These are phyloP conservation scores for Zoysia japonica DNA, from an alignment of 176 grass and related monocot genomes.

Conservation along the genomic window DNA sequence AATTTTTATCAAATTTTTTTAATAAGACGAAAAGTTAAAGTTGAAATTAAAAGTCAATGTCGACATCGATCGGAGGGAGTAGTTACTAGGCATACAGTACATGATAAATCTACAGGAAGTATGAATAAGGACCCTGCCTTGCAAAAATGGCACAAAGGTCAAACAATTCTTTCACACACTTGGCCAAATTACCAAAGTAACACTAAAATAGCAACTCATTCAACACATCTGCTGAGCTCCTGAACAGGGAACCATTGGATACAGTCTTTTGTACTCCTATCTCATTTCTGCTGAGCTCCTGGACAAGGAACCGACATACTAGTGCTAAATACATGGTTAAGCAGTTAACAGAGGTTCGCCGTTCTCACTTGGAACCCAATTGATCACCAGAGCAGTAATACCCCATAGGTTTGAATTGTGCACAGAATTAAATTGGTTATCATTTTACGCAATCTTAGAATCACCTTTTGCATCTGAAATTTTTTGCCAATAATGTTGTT, in stretches of 20 bases:
- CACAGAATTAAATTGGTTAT: background rate
- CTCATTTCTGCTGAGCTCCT: background rate
- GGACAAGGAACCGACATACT: background rate
- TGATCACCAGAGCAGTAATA: background rate
- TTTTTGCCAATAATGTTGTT: background rate
- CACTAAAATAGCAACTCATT: background rate
- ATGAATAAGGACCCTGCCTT: background rate
- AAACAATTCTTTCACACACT: background rate
- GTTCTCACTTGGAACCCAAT: background rate
- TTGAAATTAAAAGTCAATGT: too few relatives aligned
- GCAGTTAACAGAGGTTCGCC: background rate
- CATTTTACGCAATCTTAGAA: background rate
- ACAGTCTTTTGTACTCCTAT: background rate
- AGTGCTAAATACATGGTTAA: background rate
- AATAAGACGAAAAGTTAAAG: too few relatives aligned
- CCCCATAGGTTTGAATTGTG: background rate
- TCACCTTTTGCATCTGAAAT: background rate
- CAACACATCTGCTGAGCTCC: background rate
- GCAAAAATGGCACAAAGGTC: background rate
- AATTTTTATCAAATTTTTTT: too few relatives aligned
- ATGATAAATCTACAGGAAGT: conserved; percentile 7
- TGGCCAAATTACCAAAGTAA: background rate
- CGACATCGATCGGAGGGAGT: too few relatives aligned
- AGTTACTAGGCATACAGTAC: background rate
- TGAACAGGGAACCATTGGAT: too few relatives aligned